These are phyloP conservation scores for Aspergillus bridgeri DNA, from an alignment of 495 filamentous ascomycete species.

Conservation along the genomic window DNA sequence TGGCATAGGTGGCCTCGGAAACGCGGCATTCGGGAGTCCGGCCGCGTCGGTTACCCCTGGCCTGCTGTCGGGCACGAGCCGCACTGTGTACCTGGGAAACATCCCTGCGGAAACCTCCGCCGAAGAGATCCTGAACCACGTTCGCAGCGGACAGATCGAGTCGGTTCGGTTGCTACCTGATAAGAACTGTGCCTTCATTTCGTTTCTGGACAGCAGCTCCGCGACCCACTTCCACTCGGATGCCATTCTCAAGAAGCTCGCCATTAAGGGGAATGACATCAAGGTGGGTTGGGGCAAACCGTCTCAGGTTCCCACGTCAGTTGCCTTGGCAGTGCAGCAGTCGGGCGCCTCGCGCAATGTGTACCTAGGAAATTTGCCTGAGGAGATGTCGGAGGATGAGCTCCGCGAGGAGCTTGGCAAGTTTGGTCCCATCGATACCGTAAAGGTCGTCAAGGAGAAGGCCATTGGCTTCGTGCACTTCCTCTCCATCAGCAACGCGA, in stretches of 20 bases:
- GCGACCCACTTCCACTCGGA: constrained; percentile 99
- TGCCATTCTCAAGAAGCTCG: constrained; percentile 97
- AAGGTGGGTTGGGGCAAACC: constrained; percentile 99
- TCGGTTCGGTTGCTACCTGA: constrained; percentile 92
- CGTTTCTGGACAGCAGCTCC: constrained; percentile 93
- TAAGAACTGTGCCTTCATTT: constrained; percentile 99
- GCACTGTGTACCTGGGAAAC: constrained; percentile 96
- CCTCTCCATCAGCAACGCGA: constrained; percentile 93
- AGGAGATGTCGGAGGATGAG: constrained; percentile 87
- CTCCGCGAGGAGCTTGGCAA: constrained; percentile 93
- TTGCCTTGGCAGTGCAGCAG: constrained; percentile 93
- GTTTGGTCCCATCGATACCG: constrained; percentile 93
- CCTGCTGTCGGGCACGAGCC: constrained; percentile 83
- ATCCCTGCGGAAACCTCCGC: constrained; percentile 97
- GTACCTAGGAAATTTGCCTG: constrained; percentile 89
- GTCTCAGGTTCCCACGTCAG: constrained; percentile 95
- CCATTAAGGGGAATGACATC: constrained; percentile 97
- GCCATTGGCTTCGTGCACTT: constrained; percentile 98
- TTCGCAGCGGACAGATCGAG: constrained; percentile 97
- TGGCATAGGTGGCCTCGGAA: constrained; percentile 59
- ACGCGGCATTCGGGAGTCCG: constrained; percentile 55
- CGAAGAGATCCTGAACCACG: constrained; percentile 95
- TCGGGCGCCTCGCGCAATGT: constrained; percentile 98
- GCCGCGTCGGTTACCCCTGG: constrained; percentile 72
- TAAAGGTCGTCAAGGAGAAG: constrained; percentile 98